Base-by-base conservation (phyloP, 495 filamentous ascomycete genomes). In the Annulohypoxylon bovei region DNA sequence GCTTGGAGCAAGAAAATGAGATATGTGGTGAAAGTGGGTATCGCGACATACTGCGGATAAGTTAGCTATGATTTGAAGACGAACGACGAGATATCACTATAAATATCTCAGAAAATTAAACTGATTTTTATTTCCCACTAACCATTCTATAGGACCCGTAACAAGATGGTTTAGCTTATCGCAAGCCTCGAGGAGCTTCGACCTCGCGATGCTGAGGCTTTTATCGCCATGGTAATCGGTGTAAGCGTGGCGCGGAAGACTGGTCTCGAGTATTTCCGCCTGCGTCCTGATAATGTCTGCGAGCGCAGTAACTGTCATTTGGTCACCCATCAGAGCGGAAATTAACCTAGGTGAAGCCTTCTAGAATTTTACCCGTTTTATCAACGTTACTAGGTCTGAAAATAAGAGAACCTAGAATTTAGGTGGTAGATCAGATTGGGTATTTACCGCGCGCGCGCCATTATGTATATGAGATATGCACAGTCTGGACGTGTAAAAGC, bases 131-230 rank as follows among this genome's bases (percentile, higher is more conserved):
- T 3, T 62, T 27, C 25, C 9, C 22, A 67, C 69, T 67, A 9
- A 67, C 69, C 69, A 73, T 66, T 73, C 70, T 52, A 68, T 68
- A 50, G 70, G 70, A 53, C 70, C 70, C 4, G 65, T 68, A 0
- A 73, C 70, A 6, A 73, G 56, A 53, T 68, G 70, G 65, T 68
- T 69, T 14, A 73, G 30, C 42, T 73, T 73, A 54, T 73, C 70
- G 65, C 70, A 73, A 1, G 70, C 70, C 28, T 73, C 70, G 65
- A 73, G 70, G 1, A 73, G 61, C 28, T 69, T 68, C 8, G 70
- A 73, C 35, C 70, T 60, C 55, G 70, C 70, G 65, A 69, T 69
- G 55, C 49, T 66, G 70, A 73, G 70, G 70, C 65, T 69, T 68
- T 65, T 65, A 69, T 73, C 70, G 60, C 65, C 70, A 55, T 73